Conservation (phyloP, 345 rosid species). For the Kernera saxatilis region DNA sequence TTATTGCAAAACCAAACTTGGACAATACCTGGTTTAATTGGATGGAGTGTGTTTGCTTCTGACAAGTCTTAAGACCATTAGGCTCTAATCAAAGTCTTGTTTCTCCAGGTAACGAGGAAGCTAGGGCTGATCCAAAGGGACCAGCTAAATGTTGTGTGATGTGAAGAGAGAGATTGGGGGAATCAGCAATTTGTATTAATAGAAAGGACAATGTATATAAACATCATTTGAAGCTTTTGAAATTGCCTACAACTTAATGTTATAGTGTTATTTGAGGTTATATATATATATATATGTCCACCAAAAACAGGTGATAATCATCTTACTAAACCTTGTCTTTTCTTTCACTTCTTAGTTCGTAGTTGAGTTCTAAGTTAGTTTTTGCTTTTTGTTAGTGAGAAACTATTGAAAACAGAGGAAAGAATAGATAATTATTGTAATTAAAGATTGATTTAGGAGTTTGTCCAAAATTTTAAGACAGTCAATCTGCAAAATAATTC, state of each 20-base stretch:
- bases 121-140: constrained; percentile 79
- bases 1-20: neutral
- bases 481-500: too few species aligned
- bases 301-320: constrained; percentile 22
- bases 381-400: neutral
- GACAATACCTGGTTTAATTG: neutral
- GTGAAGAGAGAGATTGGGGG: constrained; percentile 27
- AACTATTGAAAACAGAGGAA: neutral
- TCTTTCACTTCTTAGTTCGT: neutral
- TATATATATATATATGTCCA: constrained; percentile 2
- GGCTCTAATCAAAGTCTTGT: neutral
- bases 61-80: neutral
- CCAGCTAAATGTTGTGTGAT: constrained; percentile 72
- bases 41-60: neutral
- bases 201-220: constrained; percentile 26
- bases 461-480: neutral
- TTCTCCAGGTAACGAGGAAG: constrained; percentile 80
- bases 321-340: neutral
- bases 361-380: neutral
- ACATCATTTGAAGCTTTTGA: constrained; percentile 26
- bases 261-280: constrained; percentile 20
- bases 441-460: neutral
- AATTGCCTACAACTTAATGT: constrained; percentile 10
- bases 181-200: constrained; percentile 25
- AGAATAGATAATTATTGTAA: neutral